Evolutionary conservation across 495 filamentous ascomycete species (phyloP).

Genomic region (Daldinia loculata): DNA sequence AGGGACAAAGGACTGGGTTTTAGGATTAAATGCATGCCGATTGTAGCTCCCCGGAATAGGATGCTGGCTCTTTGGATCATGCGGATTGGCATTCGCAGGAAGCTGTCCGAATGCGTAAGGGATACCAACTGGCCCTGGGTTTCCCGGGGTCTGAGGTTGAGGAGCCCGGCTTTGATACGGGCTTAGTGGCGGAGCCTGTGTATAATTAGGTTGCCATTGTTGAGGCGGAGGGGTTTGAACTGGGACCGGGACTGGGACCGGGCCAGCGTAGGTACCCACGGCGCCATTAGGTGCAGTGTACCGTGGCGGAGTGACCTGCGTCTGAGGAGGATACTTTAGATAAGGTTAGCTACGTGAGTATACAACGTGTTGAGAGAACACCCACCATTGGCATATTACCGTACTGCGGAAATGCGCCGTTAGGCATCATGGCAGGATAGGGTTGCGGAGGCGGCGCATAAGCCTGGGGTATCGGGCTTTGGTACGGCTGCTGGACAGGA

Average conservation of each 20-base stretch:
- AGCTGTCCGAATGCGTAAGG: constrained; percentile 82
- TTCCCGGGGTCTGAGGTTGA: constrained; percentile 48
- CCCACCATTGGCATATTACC: constrained; percentile 50
- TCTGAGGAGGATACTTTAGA: constrained; percentile 42
- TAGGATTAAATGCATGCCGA: constrained; percentile 88
- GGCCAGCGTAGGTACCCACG: constrained; percentile 53
- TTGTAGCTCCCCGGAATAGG: constrained; percentile 84
- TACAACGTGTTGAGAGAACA: constrained; percentile 4
- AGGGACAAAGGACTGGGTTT: constrained; percentile 89
- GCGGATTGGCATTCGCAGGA: constrained; percentile 71
- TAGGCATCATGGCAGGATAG: constrained; percentile 53
- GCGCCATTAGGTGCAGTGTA: constrained; percentile 50
- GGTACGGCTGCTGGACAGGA: constrained; percentile 51
- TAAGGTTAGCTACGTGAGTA: constrained; percentile 22
- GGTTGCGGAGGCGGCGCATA: constrained; percentile 48
- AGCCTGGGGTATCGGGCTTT: constrained; percentile 44
- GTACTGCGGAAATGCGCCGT: constrained; percentile 51
- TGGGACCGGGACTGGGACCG: constrained; percentile 31
- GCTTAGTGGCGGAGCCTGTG: constrained; percentile 42
- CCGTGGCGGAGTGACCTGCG: constrained; percentile 43
- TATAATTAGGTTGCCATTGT: constrained; percentile 50
- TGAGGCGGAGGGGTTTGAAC: constrained; percentile 51
- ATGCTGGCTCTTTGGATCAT: constrained; percentile 73
- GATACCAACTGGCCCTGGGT: constrained; percentile 50
- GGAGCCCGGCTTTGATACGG: constrained; percentile 39